Conservation (phyloP, 2,329 filamentous ascomycete genomes). For the Aureobasidium sp. region DNA sequence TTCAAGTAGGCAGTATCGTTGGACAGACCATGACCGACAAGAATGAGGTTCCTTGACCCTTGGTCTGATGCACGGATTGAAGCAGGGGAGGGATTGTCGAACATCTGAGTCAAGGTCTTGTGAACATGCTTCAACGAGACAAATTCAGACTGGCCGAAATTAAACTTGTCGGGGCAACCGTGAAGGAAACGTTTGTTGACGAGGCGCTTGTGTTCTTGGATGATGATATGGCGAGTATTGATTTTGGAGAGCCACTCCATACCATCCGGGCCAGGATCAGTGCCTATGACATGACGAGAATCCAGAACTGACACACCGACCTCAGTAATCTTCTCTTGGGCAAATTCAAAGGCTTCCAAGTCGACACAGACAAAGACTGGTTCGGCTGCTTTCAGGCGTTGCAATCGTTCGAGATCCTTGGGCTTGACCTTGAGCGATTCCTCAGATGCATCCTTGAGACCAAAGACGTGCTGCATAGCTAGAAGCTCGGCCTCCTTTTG, state of each 20-base stretch:
- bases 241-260: constrained; percentile 20
- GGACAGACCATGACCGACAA: constrained; percentile 23
- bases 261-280: background rate
- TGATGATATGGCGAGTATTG: constrained; percentile 21
- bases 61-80: constrained; percentile 4
- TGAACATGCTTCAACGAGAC: constrained; percentile 18
- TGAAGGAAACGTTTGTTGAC: constrained; percentile 23
- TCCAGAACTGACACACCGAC: constrained; percentile 26
- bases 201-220: constrained; percentile 21
- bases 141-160: constrained; percentile 22
- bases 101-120: constrained; percentile 15
- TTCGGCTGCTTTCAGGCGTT: constrained; percentile 15
- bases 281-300: constrained; percentile 17
- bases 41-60: constrained; percentile 18
- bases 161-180: constrained; percentile 24
- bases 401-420: background rate
- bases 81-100: background rate
- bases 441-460: background rate
- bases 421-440: background rate
- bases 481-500: background rate
- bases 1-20: constrained; percentile 21
- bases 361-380: constrained; percentile 25
- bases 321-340: constrained; percentile 24
- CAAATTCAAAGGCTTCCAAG: constrained; percentile 24
- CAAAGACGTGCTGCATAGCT: constrained; percentile 3